Evolutionary conservation across 2,329 filamentous ascomycete species (phyloP), one percentile per base, ranked within the genome.

Genomic region (Xylariomycetidae sp.): DNA sequence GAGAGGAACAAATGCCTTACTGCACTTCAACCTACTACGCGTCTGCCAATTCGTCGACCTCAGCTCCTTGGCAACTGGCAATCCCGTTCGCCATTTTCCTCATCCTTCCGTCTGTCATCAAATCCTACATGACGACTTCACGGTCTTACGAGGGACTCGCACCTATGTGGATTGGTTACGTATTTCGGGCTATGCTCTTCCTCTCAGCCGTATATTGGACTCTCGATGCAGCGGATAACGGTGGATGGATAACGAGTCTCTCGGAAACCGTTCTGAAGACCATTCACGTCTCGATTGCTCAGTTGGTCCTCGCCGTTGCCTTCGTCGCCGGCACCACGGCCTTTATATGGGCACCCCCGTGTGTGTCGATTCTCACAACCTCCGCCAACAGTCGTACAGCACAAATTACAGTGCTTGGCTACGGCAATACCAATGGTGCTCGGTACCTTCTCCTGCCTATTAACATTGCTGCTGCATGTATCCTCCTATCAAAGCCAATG

Each of bases 1-100:
- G 92, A 37, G 92, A 98, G 59, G 92, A 98, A 64, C 92, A 98
- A 64, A 96, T 97, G 87, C 92, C 92, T 0, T 94, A 84, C 64
- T 98, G 92, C 67, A 80, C 77, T 34, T 95, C 90, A 2, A 96
- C 92, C 0, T 98, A 96, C 66, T 98, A 98, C 56, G 84, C 88
- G 4, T 96, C 90, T 0, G 77, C 83, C 8, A 86, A 82, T 3
- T 95, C 90, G 1, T 97, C 92, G 0, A 97, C 89, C 1, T 96
- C 90, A 3, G 86, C 90, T 1, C 74, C 81, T 2, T 96, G 89
- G 88, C 90, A 97, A 59, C 72, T 96, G 13, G 61, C 70, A 6
- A 83, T 97, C 30, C 88, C 90, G 0, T 85, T 88, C 49, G 51
- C 77, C n/a, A 73, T 88, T 8, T 80, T 82, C 11, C 57, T 88